Evolutionary conservation across 371 early-diverging fungal species (phyloP).

Genomic region (Racocetra persica): DNA sequence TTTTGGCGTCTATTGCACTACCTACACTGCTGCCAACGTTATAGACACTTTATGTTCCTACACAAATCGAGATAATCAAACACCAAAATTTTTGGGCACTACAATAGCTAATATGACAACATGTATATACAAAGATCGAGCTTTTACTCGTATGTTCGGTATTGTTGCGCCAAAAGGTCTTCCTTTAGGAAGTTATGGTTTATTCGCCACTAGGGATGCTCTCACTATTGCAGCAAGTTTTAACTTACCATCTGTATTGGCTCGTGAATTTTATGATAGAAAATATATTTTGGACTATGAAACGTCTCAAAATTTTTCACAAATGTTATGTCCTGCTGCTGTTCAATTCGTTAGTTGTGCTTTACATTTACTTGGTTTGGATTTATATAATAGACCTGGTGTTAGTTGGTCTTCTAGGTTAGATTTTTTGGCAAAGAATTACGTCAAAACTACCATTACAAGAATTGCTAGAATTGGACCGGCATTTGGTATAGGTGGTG

Average conservation of each 20-base stretch:
- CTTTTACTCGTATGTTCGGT: slow-evolving; percentile 70
- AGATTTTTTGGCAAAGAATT: slow-evolving; percentile 58
- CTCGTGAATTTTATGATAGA: slow-evolving; percentile 47
- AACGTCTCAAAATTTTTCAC: slow-evolving; percentile 54
- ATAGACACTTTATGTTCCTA: slow-evolving; percentile 57
- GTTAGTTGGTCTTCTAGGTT: slow-evolving; percentile 48
- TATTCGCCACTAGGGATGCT: slow-evolving; percentile 68
- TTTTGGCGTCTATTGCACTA: slow-evolving; percentile 63
- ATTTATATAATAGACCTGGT: slow-evolving; percentile 64
- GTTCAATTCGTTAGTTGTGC: slow-evolving; percentile 67
- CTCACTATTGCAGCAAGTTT: slow-evolving; percentile 73
- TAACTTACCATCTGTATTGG: slow-evolving; percentile 62
- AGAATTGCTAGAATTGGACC: slow-evolving; percentile 72
- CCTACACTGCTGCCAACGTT: slow-evolving; percentile 65
- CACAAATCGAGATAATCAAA: slow-evolving; percentile 39
- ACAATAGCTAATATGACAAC: slow-evolving; percentile 61
- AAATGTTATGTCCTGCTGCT: slow-evolving; percentile 63
- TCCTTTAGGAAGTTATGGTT: slow-evolving; percentile 57
- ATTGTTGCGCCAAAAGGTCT: slow-evolving; percentile 54
- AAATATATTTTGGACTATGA: slow-evolving; percentile 42
- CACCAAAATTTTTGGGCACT: slow-evolving; percentile 68
- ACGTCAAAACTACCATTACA: slow-evolving; percentile 63
- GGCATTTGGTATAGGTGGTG: slow-evolving; percentile 76
- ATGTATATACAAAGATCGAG: slow-evolving; percentile 67
- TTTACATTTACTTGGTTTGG: slow-evolving; percentile 66